phyloP scores from a whole-genome alignment of 345 rosid species.

The Salix arbutifolia region DNA sequence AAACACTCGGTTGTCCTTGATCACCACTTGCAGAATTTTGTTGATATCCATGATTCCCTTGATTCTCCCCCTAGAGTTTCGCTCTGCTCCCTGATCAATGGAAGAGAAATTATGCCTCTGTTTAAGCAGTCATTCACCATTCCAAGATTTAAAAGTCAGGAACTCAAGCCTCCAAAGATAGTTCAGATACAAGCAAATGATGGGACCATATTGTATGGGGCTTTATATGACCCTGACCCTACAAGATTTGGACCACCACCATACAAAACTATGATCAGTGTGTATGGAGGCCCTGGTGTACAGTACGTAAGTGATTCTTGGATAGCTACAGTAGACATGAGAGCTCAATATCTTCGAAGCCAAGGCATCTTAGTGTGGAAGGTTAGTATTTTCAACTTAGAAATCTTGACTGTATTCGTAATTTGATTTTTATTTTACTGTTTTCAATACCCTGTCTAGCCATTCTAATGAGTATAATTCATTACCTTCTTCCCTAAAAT shows the following conservation, averaged over 20 bases:
- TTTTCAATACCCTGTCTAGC: not conserved
- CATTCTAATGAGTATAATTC: not conserved
- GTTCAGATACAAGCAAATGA: slow-evolving; percentile 64
- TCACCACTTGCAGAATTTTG: slow-evolving; percentile 74
- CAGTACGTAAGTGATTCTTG: slow-evolving; percentile 76
- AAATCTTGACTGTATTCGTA: not conserved
- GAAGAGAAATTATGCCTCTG: slow-evolving; percentile 51
- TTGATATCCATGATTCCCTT: slow-evolving; percentile 84
- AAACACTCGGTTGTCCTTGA: slow-evolving; percentile 77
- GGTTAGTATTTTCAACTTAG: slow-evolving; percentile 36
- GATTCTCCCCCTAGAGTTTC: slow-evolving; percentile 64
- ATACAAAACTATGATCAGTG: slow-evolving; percentile 74
- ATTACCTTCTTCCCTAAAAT: not conserved
- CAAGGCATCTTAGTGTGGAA: slow-evolving; percentile 91
- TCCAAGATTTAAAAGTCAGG: slow-evolving; percentile 49
- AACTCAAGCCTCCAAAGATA: slow-evolving; percentile 75
- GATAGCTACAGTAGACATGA: slow-evolving; percentile 86
- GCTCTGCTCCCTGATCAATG: slow-evolving; percentile 62
- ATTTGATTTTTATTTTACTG: not conserved
- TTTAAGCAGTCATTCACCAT: slow-evolving; percentile 61
- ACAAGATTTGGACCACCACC: slow-evolving; percentile 87
- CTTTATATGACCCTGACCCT: slow-evolving; percentile 71
- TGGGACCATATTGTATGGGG: slow-evolving; percentile 69
- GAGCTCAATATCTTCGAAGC: slow-evolving; percentile 84
- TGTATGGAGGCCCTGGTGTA: slow-evolving; percentile 86